Evolutionary conservation across 345 rosid species (phyloP), one percentile per base, ranked within the genome.

Genomic region (Eucalyptus curtisii): DNA sequence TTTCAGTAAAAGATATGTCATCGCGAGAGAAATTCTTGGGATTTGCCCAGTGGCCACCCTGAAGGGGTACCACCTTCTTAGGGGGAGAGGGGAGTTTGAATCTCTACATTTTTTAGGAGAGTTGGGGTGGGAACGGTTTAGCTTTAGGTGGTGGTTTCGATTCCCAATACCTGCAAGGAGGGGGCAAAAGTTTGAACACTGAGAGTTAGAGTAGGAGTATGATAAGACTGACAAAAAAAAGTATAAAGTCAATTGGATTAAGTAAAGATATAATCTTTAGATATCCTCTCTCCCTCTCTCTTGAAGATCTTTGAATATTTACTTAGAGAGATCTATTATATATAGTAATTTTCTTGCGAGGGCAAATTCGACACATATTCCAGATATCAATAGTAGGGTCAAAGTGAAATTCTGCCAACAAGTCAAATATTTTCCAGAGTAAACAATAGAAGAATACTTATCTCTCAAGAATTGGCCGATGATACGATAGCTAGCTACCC

Each of bases 71-170:
- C 57, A 7, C 57, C 10, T 52, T 52, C 57, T 52, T 52, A 19
- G 24, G 10, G 55, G 25, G 24, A 52, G 25, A 52, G 24, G 24
- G 57, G 57, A 19, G 25, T 52, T 52, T 19, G 57, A 52, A 52
- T 52, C 57, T 1, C 5, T 25, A 8, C 5, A 0, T 19, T 52
- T 0, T 52, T 52, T 52, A 19, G 24, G 25, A 52, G 25, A 52
- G 57, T 19, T 52, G 24, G 4, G 10, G 10, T 52, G 57, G 25
- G 10, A 19, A 52, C 0, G 4, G 19, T 52, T 52, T 52, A 52
- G 5, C 25, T 52, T 52, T 52, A 52, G 25, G 10, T 52, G 25
- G 24, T 4, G 25, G 7, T 52, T 52, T 52, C 25, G 10, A 52
- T 52, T 52, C 57, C 57, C 57, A 52, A 52, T 7, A 2, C 57